These are phyloP conservation scores for Phylloporus sp. DNA, from an alignment of 768 basidiomycete genomes.

Conservation along the genomic window DNA sequence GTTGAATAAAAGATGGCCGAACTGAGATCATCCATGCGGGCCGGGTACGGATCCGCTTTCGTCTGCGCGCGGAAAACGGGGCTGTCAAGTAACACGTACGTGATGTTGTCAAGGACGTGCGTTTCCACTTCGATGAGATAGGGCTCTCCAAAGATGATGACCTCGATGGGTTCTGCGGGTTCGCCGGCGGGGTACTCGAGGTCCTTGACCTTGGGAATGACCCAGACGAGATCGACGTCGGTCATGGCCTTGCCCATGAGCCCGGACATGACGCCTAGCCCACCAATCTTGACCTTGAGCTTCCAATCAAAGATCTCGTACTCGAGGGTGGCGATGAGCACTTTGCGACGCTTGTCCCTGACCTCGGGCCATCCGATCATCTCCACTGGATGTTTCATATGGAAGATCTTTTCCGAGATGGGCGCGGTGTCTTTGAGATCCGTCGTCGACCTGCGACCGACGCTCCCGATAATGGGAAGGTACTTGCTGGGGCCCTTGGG, in stretches of 20 bases:
- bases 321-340: conserved; percentile 88
- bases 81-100: conserved; percentile 88
- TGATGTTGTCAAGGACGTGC: conserved; percentile 91
- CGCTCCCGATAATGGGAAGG: conserved; percentile 76
- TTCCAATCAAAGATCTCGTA: conserved; percentile 99
- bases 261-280: conserved; percentile 95
- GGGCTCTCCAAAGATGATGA: conserved; percentile 92
- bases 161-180: conserved; percentile 89
- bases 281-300: conserved; percentile 96
- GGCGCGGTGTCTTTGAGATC: conserved; percentile 61
- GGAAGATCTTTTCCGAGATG: conserved; percentile 68
- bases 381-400: conserved; percentile 57
- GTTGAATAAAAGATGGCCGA: conserved; percentile 98
- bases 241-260: conserved; percentile 99
- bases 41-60: conserved; percentile 92
- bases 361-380: conserved; percentile 97
- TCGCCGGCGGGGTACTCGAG: conserved; percentile 90
- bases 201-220: conserved; percentile 92
- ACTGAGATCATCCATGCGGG: conserved; percentile 94
- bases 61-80: conserved; percentile 97
- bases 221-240: conserved; percentile 92
- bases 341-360: conserved; percentile 84
- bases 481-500: conserved; percentile 68
- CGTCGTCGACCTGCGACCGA: conserved; percentile 60
- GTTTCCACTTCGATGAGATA: conserved; percentile 96